Evolutionary conservation across 2,329 filamentous ascomycete genomes (phyloP).

Genomic region (Calcarisporium arbuscula): DNA sequence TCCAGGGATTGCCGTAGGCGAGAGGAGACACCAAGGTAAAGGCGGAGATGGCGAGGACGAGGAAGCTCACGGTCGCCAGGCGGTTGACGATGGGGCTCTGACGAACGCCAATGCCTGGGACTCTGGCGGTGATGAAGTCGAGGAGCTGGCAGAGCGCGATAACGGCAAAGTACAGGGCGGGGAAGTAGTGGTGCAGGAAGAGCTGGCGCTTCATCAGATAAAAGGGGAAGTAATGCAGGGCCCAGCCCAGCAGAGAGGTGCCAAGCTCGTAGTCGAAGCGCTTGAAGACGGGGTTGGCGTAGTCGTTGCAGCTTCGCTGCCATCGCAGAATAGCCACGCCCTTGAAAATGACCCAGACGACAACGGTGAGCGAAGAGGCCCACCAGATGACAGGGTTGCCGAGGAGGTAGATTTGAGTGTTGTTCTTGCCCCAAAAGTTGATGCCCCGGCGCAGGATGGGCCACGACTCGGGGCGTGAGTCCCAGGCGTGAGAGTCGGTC

Average conservation of each 20-base stretch:
- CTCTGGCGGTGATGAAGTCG: constrained; percentile 74
- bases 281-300: constrained; percentile 76
- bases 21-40: constrained; percentile 86
- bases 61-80: constrained; percentile 64
- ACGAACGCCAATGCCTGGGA: constrained; percentile 60
- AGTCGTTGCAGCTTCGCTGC: constrained; percentile 90
- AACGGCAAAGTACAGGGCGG: constrained; percentile 90
- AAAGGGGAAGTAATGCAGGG: constrained; percentile 98
- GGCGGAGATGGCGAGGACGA: constrained; percentile 65
- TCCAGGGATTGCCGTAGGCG: constrained; percentile 92
- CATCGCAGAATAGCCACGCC: constrained; percentile 80
- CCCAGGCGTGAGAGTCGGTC: constrained; percentile 95
- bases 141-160: constrained; percentile 83
- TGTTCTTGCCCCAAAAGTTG: constrained; percentile 96
- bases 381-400: constrained; percentile 96
- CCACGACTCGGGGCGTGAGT: constrained; percentile 91
- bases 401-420: constrained; percentile 93
- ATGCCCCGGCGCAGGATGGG: constrained; percentile 88
- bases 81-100: constrained; percentile 66
- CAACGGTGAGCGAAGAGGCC: constrained; percentile 72
- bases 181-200: constrained; percentile 98
- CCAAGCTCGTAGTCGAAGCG: constrained; percentile 97
- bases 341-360: constrained; percentile 77
- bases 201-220: constrained; percentile 97
- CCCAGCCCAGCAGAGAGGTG: constrained; percentile 85